phyloP scores from a whole-genome alignment of 2,329 filamentous ascomycete species.

The Sporothrix phasma region DNA sequence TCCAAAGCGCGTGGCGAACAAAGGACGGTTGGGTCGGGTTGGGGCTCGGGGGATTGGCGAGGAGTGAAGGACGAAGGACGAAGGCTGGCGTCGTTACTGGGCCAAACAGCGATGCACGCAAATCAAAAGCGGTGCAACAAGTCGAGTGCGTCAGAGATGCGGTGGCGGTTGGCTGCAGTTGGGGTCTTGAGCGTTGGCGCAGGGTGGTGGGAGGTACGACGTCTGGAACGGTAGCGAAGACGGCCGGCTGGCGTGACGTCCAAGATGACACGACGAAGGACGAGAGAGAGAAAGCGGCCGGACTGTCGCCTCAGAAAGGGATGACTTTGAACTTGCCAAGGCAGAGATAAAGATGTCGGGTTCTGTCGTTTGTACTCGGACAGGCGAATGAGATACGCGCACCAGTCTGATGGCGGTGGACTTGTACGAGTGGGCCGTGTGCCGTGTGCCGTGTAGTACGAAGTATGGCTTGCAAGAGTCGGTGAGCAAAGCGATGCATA shows the following conservation, averaged over 20 bases:
- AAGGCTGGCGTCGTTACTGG: not conserved
- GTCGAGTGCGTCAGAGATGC: not conserved
- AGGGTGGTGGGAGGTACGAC: not conserved
- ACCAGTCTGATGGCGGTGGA: not conserved
- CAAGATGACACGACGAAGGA: not conserved
- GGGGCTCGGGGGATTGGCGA: too few species aligned
- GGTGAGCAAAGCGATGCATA: slow-evolving; percentile 4
- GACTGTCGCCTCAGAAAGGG: not conserved
- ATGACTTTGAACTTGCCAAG: not conserved
- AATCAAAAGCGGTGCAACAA: not conserved
- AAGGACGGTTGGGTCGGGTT: not conserved
- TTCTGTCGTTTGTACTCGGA: not conserved
- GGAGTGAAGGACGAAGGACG: too few species aligned
- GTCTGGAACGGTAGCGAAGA: too few species aligned
- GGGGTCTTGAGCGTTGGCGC: not conserved
- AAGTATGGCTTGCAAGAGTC: slow-evolving; percentile 6
- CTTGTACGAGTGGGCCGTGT: not conserved
- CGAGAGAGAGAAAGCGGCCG: not conserved
- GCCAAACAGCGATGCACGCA: not conserved
- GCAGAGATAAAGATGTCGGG: not conserved
- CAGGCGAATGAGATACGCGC: too few species aligned
- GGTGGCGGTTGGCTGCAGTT: not conserved
- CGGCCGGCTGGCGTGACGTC: not conserved
- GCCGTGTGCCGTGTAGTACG: not conserved
- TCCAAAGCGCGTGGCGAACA: not conserved